Percentiles rank a stretch among this genome's conserved stretches.
phyloP scores from a whole-genome alignment of 169 alveolate species.

The Plasmodium sp. region DNA sequence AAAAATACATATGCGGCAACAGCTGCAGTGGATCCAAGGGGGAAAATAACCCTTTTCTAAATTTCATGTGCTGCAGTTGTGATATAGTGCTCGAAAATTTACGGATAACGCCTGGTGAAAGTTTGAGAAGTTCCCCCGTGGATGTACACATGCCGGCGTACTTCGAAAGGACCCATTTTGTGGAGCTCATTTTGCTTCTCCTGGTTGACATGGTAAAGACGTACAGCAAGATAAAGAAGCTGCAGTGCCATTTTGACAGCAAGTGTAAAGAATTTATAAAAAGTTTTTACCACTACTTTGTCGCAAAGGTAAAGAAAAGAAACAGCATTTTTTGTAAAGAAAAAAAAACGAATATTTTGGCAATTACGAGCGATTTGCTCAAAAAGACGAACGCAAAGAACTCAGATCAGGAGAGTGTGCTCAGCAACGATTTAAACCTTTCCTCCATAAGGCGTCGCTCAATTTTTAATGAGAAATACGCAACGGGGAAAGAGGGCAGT shows the following conservation, averaged over 20 bases:
- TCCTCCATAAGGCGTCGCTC: constrained; percentile 27
- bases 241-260: constrained; percentile 30
- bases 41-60: constrained; percentile 19
- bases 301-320: constrained; percentile 9
- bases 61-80: constrained; percentile 33
- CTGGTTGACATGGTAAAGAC: constrained; percentile 38
- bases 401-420: constrained; percentile 12
- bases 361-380: constrained; percentile 8
- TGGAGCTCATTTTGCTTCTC: constrained; percentile 36
- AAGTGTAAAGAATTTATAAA: constrained; percentile 59
- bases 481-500: constrained; percentile 28
- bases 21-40: not conserved
- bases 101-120: constrained; percentile 23
- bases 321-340: constrained; percentile 31
- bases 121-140: not conserved
- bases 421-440: constrained; percentile 29
- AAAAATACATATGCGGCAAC: not conserved
- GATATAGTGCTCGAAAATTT: constrained; percentile 60
- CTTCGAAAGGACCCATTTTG: constrained; percentile 54
- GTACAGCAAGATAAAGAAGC: constrained; percentile 51
- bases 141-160: constrained; percentile 16
- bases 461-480: constrained; percentile 34
- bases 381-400: constrained; percentile 23
- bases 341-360: constrained; percentile 7
- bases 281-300: constrained; percentile 20